phyloP scores from a whole-genome alignment of 2,329 filamentous ascomycete genomes.

The Aspergillus sp. region DNA sequence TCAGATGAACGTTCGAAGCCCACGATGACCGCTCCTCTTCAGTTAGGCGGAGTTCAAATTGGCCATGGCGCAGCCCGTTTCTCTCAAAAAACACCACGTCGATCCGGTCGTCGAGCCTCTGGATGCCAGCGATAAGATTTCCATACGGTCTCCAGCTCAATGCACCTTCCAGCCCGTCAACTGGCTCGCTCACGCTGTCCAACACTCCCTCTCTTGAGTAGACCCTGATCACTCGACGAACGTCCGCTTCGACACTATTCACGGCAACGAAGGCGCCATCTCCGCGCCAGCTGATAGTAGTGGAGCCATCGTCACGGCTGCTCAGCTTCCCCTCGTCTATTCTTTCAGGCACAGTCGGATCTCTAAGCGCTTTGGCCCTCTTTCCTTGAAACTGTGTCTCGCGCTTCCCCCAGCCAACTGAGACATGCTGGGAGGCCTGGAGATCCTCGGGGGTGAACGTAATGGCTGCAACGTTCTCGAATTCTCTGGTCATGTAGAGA shows the following conservation, averaged over 20 bases:
- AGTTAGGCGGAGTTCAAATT: slow-evolving; percentile 69
- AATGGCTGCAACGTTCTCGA: slow-evolving; percentile 73
- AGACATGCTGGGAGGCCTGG: slow-evolving; percentile 83
- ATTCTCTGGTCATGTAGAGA: slow-evolving; percentile 85
- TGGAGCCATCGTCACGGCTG: slow-evolving; percentile 58
- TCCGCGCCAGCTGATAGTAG: slow-evolving; percentile 81
- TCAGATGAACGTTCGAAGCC: slow-evolving; percentile 54
- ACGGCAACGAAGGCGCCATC: slow-evolving; percentile 87
- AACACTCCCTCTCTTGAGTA: slow-evolving; percentile 84
- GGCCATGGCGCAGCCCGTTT: slow-evolving; percentile 92
- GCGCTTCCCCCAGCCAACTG: slow-evolving; percentile 95
- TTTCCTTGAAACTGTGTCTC: slow-evolving; percentile 97
- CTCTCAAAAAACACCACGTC: slow-evolving; percentile 93
- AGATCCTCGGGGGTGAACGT: slow-evolving; percentile 66
- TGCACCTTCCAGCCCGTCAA: slow-evolving; percentile 78
- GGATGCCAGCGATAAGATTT: slow-evolving; percentile 81
- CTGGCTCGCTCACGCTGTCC: slow-evolving; percentile 89
- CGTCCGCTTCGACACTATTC: slow-evolving; percentile 61
- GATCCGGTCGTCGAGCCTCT: slow-evolving; percentile 57
- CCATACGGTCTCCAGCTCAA: slow-evolving; percentile 88
- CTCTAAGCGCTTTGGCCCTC: slow-evolving; percentile 72
- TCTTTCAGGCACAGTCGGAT: slow-evolving; percentile 89
- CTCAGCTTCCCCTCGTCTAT: slow-evolving; percentile 76
- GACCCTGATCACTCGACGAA: slow-evolving; percentile 73
- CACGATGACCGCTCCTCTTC: slow-evolving; percentile 48